Evolutionary conservation across 495 filamentous ascomycete genomes (phyloP), one percentile per base, ranked within the genome.

Genomic region (Umbilicaria muhlenbergii): DNA sequence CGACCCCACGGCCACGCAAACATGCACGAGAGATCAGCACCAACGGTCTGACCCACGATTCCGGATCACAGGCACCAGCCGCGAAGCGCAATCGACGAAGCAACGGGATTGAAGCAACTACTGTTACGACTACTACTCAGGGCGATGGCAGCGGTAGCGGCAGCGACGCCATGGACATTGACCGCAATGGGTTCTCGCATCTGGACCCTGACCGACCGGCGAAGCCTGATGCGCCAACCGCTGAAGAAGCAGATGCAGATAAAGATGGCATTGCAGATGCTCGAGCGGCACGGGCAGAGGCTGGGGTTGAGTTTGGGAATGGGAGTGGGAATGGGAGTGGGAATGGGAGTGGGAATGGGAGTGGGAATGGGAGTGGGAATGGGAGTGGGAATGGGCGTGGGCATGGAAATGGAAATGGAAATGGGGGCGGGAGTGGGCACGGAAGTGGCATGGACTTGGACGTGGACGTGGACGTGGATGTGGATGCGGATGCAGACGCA

Each of bases 191-290:
- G 44, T 42, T n/a, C 21, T 40, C 11, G n/a, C 38, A 17, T 10
- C 51, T 53, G 33, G 63, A 67, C 43, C 39, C 53, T 13, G 34
- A 39, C 18, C 70, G 68, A 39, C 67, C 70, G 44, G 58, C 65
- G 48, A 74, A 74, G 57, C 59, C 24, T 28, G 24, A 28, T 28
- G 24, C 5, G 68, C 47, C 62, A 62, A 45, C 24, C 5, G 6
- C 24, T 28, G 24, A 28, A 28, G 24, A 28, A 8, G 24, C 24
- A 28, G 24, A 72, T 60, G 60, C 60, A 57, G 78, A 77, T 63
- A 72, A 70, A 59, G 69, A 66, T 44, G 59, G 63, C 47, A 61
- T 71, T 52, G 71, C 69, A 43, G 73, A 75, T 55, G 70, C 68
- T 37, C 14, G 17, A 15, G 35, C 35, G 14, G 38, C 38, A 18